Base-by-base conservation (phyloP, 148 eudicot genomes). In the Drosera capensis region DNA sequence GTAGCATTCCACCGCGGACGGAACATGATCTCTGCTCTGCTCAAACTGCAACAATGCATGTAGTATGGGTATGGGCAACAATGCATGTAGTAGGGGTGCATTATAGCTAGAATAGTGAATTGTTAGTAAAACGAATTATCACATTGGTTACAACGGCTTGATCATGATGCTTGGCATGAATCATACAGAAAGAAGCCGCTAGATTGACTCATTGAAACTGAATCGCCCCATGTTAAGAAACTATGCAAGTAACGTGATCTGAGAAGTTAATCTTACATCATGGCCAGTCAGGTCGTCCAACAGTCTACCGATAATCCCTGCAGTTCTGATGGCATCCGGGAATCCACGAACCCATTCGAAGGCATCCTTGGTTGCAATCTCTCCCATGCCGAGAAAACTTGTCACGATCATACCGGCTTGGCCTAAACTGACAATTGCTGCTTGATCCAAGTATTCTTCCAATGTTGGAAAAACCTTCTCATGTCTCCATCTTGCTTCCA, bases 1-100 rank as follows among this genome's bases (percentile, higher is more conserved):
- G 51, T 65, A 70, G 46, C 71, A 62, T 19, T 73, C 66, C 16
- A 69, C 64, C 0, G 67, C 65, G 1, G 75, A 73, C 0, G 79
- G 66, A 1, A 59, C 54, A 40, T 73, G 74, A 1, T 47, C 47
- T 45, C 72, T 57, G 3, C 49, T 23, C 26, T 62, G 72, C 59
- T 68, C 68, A 14, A 53, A 53, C 64, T 63, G n/a, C n/a, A 34
- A 34, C 2, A 34, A 34, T 34, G n/a, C n/a, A 34, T 34, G 3
- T 34, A 0, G 14, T 4, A n/a, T n/a, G n/a, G n/a, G n/a, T n/a
- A n/a, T n/a, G n/a, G n/a, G n/a, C n/a, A n/a, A n/a, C n/a, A n/a
- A n/a, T n/a, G n/a, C n/a, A n/a, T n/a, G n/a, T n/a, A n/a, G n/a
- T n/a, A n/a, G n/a, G n/a, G n/a, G n/a, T n/a, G n/a, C n/a, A n/a